Percentiles rank a stretch among this genome's conserved stretches.
Conservation (phyloP, 768 basidiomycete genomes). For the Kwoniella pini region DNA sequence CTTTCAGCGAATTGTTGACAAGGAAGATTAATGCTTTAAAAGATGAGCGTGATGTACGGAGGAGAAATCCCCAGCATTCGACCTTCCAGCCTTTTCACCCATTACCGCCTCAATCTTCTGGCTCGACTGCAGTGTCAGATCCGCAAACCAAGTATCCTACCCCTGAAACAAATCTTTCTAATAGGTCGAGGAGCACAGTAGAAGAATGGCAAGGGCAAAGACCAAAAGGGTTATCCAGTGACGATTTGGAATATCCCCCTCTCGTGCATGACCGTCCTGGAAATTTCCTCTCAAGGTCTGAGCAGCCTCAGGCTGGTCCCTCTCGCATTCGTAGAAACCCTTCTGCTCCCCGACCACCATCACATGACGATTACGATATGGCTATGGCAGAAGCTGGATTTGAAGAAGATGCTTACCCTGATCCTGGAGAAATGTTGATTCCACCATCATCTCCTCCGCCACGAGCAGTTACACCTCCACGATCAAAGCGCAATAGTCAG, state of each 20-base stretch:
- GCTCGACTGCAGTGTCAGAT: slow-evolving; percentile 1
- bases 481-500: neutral
- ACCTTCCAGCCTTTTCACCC: neutral
- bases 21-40: slow-evolving; percentile 29
- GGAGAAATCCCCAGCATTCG: neutral
- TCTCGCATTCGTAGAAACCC: slow-evolving; percentile 4
- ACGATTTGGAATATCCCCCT: slow-evolving; percentile 9
- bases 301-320: slow-evolving; percentile 4
- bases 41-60: slow-evolving; percentile 5
- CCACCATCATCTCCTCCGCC: slow-evolving; percentile 34
- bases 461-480: slow-evolving; percentile 17
- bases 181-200: neutral
- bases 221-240: slow-evolving; percentile 18
- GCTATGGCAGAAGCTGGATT: slow-evolving; percentile 26
- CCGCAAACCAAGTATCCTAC: slow-evolving; percentile 6
- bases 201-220: slow-evolving; percentile 7
- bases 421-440: slow-evolving; percentile 22
- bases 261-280: neutral
- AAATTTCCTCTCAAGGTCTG: neutral
- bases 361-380: slow-evolving; percentile 28
- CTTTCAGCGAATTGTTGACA: slow-evolving; percentile 19
- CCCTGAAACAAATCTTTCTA: slow-evolving; percentile 1
- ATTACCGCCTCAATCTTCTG: slow-evolving; percentile 10
- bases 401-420: neutral
- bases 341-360: neutral